Base-by-base conservation (phyloP, 148 eudicot species). In the Diospyros kaki region DNA sequence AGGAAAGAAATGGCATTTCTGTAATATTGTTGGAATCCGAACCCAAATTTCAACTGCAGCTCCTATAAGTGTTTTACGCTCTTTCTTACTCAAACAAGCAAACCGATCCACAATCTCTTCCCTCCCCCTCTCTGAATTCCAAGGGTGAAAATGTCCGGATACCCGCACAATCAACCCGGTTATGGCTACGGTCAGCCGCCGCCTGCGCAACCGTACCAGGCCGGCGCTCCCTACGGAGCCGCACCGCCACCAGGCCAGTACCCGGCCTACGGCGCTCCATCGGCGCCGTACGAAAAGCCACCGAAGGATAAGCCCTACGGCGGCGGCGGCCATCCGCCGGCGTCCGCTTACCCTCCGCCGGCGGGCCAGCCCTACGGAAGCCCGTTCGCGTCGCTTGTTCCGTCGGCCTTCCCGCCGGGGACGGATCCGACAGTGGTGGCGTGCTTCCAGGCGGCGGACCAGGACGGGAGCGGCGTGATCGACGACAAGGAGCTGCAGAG, bases 401-500 rank as follows among this genome's bases (percentile, higher is more conserved):
- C 97, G 38, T 90, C 97, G 7, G 81, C 88, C 2, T 94, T 94
- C 17, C 94, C 96, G 0, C 97, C 96, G 2, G 98, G 98, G 3
- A 90, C 97, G 3, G 98, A 95, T 70, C 97, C 96, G 11, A 90
- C 74, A 48, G 77, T 95, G 44, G 73, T 95, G 1, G 91, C 88
- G 8, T 85, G 91, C 68, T 95, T 92, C 38, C 94, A 89, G 86
- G 72, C 82, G 64, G 96, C 97, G 54, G 97, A 92, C 77, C 83
- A 78, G 42, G 98, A 95, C 68, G 87, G 94, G 3, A 95, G 96
- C 58, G 98, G 98, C 5, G 67, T 89, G 39, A 92, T 95, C 10
- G 98, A 95, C 52, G 98, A 95, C 66, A 88, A 85, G 81, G 97
- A 95, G 87, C 63, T 95, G 53, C 98, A 95, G 83, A 71, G 79